Percentiles rank a stretch among this genome's conserved stretches.
These are phyloP conservation scores for Globisporangium parvum DNA, from an alignment of 352 stramenopile genomes.

Conservation along the genomic window DNA sequence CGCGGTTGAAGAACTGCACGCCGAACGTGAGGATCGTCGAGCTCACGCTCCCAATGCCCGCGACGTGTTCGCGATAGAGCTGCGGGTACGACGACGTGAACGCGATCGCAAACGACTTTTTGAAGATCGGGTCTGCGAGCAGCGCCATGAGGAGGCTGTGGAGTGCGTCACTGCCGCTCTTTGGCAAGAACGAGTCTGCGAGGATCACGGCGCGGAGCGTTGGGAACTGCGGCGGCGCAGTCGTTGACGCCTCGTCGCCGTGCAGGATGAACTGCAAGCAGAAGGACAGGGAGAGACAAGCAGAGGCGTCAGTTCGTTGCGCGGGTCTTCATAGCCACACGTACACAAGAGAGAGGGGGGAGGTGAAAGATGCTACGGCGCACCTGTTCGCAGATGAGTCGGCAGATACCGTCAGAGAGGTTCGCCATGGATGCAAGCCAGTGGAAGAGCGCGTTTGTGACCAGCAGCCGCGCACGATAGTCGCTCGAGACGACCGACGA, in stretches of 20 bases:
- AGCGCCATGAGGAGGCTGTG: conserved; percentile 95
- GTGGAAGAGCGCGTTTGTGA: conserved; percentile 68
- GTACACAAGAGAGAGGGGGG: too few relatives aligned
- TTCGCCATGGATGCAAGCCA: conserved; percentile 80
- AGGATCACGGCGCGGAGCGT: conserved; percentile 77
- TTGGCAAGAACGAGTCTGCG: conserved; percentile 77
- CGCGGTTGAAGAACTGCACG: conserved; percentile 99
- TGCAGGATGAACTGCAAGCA: conserved; percentile 10
- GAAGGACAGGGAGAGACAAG: too few relatives aligned
- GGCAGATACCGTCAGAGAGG: conserved; percentile 72
- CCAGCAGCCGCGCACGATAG: conserved; percentile 58
- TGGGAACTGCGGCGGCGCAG: conserved; percentile 28
- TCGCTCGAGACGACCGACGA: conserved; percentile 75
- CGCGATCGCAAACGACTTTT: conserved; percentile 91
- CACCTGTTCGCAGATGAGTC: conserved; percentile 79
- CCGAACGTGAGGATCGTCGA: conserved; percentile 91
- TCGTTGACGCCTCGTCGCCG: background rate
- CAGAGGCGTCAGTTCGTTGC: too few relatives aligned
- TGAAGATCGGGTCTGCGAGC: conserved; percentile 95
- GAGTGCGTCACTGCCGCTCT: conserved; percentile 68
- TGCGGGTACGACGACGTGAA: conserved; percentile 94
- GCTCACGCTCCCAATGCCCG: conserved; percentile 62
- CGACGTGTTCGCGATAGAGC: conserved; percentile 71
- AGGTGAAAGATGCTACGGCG: background rate
- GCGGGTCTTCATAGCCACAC: background rate